phyloP scores from a whole-genome alignment of 1,284 basidiomycete genomes.

The Abortiporus biennis region DNA sequence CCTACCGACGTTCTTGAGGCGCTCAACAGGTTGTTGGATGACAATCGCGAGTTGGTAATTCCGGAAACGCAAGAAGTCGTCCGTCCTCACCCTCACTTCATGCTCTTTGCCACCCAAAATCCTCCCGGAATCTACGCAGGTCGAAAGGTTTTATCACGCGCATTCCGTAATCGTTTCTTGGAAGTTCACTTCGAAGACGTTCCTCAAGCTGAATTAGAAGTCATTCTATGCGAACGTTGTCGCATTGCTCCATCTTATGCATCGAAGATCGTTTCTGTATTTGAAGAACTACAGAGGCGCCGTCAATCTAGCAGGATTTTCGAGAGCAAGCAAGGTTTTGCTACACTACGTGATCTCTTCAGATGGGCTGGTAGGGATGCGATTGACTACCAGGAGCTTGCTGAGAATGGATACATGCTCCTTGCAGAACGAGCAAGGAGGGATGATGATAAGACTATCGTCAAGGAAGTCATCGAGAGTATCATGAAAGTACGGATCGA shows the following conservation, averaged over 20 bases:
- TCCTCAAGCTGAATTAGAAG: slow-evolving; percentile 89
- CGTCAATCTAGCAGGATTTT: slow-evolving; percentile 91
- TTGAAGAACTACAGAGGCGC: slow-evolving; percentile 89
- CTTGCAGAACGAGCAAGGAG: slow-evolving; percentile 88
- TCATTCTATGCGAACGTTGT: slow-evolving; percentile 86
- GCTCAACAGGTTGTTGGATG: slow-evolving; percentile 93
- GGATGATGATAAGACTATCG: slow-evolving; percentile 81
- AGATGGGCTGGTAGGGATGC: slow-evolving; percentile 94
- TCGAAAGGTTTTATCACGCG: slow-evolving; percentile 91
- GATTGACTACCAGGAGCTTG: slow-evolving; percentile 87
- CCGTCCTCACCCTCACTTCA: slow-evolving; percentile 91
- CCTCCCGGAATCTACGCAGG: slow-evolving; percentile 97
- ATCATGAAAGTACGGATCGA: slow-evolving; percentile 89
- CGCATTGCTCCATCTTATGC: slow-evolving; percentile 92
- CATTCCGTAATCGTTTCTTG: slow-evolving; percentile 97
- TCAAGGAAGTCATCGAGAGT: slow-evolving; percentile 90
- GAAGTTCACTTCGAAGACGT: slow-evolving; percentile 99
- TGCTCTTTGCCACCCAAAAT: slow-evolving; percentile 98
- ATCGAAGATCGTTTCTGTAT: slow-evolving; percentile 87
- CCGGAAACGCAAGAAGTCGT: slow-evolving; percentile 97
- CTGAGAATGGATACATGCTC: slow-evolving; percentile 97
- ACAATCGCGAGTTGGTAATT: slow-evolving; percentile 95
- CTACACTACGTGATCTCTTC: slow-evolving; percentile 95
- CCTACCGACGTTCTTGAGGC: slow-evolving; percentile 98
- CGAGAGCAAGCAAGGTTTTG: slow-evolving; percentile 96